These are phyloP conservation scores for Elsinoe fawcettii DNA, from an alignment of 2,329 filamentous ascomycete genomes.

Conservation along the genomic window DNA sequence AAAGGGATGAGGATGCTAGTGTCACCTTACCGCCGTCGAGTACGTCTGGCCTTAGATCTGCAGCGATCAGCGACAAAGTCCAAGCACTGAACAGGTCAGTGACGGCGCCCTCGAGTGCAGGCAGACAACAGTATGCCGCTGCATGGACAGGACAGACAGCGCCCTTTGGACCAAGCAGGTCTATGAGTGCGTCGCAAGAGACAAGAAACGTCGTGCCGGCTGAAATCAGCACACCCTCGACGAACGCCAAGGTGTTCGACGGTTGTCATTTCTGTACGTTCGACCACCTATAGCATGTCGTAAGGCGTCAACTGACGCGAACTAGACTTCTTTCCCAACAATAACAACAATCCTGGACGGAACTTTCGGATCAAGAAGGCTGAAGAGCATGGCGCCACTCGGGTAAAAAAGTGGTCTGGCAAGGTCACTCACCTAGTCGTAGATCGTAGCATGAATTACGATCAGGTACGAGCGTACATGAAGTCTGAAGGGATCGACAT, in stretches of 20 bases:
- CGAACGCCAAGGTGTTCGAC: constrained; percentile 22
- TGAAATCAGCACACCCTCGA: neutral
- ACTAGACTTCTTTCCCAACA: constrained; percentile 68
- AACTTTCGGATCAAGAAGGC: constrained; percentile 66
- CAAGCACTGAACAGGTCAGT: neutral
- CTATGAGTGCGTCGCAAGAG: neutral
- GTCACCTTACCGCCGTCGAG: neutral
- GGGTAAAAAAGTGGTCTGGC: constrained; percentile 51
- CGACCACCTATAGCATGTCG: neutral
- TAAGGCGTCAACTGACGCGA: neutral
- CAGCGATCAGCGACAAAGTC: neutral
- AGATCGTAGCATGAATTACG: constrained; percentile 59
- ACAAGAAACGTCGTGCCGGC: neutral
- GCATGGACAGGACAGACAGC: neutral
- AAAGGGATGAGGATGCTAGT: neutral
- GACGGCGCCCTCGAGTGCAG: neutral
- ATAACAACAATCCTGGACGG: constrained; percentile 61
- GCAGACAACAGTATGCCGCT: neutral
- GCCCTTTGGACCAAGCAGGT: neutral
- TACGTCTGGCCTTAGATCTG: neutral
- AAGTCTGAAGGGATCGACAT: constrained; percentile 34
- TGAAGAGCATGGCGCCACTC: constrained; percentile 64
- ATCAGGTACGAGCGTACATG: constrained; percentile 54
- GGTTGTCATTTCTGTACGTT: constrained; percentile 26
- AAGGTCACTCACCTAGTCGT: constrained; percentile 70